Evolutionary conservation across 805 yeast species (phyloP).

Genomic region (Yarrowia keelungensis): DNA sequence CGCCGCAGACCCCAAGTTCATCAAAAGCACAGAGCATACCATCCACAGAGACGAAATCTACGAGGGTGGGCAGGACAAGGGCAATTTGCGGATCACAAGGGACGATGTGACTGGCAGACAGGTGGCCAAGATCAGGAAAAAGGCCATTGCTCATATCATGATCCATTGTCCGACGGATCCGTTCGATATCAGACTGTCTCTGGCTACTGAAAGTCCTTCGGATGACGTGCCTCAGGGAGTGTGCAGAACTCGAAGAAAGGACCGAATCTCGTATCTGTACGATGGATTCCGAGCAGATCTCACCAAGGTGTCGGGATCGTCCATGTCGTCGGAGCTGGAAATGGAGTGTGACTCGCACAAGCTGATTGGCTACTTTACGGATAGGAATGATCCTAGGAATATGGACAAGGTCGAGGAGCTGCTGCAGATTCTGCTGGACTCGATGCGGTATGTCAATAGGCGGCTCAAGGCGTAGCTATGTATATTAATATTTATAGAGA

Average conservation of each 20-base stretch:
- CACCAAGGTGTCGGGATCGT: slow-evolving; percentile 46
- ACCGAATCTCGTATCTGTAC: slow-evolving; percentile 22
- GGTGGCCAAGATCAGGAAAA: slow-evolving; percentile 40
- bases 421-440: slow-evolving; percentile 34
- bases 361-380: slow-evolving; percentile 31
- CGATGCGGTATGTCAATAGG: slow-evolving; percentile 21
- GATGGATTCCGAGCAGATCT: slow-evolving; percentile 33
- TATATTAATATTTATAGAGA: slow-evolving; percentile 27
- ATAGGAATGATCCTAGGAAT: slow-evolving; percentile 1
- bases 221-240: slow-evolving; percentile 19
- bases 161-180: slow-evolving; percentile 31
- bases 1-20: slow-evolving; percentile 28
- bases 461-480: slow-evolving; percentile 8
- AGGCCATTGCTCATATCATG: slow-evolving; percentile 32
- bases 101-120: slow-evolving; percentile 43
- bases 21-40: slow-evolving; percentile 26
- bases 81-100: slow-evolving; percentile 43
- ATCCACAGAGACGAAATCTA: slow-evolving; percentile 36
- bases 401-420: slow-evolving; percentile 38
- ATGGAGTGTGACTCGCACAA: slow-evolving; percentile 16
- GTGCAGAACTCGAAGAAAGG: slow-evolving; percentile 20
- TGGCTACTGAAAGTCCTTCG: slow-evolving; percentile 18
- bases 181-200: slow-evolving; percentile 8
- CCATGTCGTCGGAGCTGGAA: slow-evolving; percentile 21
- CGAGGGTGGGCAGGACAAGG: slow-evolving; percentile 40